A percentile compares a stretch with the other conserved stretches of the same genome.
These are phyloP conservation scores for Saccharum spontaneum DNA, from an alignment of 176 grass and related monocot genomes.

Conservation along the genomic window DNA sequence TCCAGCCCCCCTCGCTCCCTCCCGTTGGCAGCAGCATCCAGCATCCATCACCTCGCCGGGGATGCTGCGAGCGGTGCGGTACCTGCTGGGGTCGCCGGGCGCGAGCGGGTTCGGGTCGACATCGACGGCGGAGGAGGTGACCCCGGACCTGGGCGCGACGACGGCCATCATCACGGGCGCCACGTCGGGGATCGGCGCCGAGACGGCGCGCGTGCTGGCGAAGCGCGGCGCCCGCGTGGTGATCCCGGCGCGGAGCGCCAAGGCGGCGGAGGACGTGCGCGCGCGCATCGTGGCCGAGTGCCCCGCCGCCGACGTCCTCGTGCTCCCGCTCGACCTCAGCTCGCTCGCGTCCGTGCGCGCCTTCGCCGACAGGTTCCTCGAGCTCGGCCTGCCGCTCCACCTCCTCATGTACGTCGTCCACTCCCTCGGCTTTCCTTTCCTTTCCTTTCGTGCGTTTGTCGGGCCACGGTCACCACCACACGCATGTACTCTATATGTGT, in stretches of 20 bases:
- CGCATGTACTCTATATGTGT: no score
- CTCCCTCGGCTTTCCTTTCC: neutral
- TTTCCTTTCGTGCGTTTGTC: neutral
- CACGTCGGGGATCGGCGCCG: conserved; percentile 88
- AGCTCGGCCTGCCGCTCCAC: conserved; percentile 68
- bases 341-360: conserved; percentile 75
- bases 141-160: conserved; percentile 42
- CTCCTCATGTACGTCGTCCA: conserved; percentile 65
- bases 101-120: conserved; percentile 80
- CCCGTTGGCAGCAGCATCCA: neutral
- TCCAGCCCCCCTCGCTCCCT: neutral
- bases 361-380: conserved; percentile 70
- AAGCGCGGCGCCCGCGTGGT: conserved; percentile 80
- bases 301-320: conserved; percentile 59
- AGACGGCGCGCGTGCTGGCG: conserved; percentile 90
- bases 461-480: neutral
- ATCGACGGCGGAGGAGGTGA: conserved; percentile 75
- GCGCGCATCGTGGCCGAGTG: conserved; percentile 52
- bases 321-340: conserved; percentile 88
- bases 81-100: conserved; percentile 74
- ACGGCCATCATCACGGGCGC: conserved; percentile 90
- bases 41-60: neutral
- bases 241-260: conserved; percentile 67
- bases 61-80: conserved; percentile 71
- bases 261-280: conserved; percentile 79